These are phyloP conservation scores for Pleomassaria siparia DNA, from an alignment of 2,329 filamentous ascomycete genomes.

Conservation along the genomic window DNA sequence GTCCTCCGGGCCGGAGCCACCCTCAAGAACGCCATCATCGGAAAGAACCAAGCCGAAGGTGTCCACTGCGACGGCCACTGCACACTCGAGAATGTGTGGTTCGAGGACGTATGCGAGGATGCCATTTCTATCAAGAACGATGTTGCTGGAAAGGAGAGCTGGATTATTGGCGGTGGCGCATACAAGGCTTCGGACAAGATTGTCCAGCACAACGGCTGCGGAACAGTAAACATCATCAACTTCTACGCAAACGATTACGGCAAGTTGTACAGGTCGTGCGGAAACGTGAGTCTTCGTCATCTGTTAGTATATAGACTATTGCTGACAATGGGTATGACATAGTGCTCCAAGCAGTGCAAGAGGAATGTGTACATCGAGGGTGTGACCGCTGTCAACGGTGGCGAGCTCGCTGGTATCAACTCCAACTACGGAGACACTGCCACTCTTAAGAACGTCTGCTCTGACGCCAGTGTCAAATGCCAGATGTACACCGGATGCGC, in stretches of 20 bases:
- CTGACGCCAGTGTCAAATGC: conserved; percentile 23
- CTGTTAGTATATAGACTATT: conserved; percentile 44
- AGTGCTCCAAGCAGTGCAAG: conserved; percentile 49
- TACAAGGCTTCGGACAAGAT: conserved; percentile 47
- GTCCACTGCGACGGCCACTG: conserved; percentile 54
- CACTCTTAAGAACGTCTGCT: conserved; percentile 33
- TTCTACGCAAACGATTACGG: conserved; percentile 41
- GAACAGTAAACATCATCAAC: conserved; percentile 42
- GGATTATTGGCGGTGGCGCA: conserved; percentile 43
- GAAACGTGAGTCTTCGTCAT: conserved; percentile 50
- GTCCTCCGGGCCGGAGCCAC: conserved; percentile 54
- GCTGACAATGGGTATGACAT: neutral
- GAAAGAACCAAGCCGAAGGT: conserved; percentile 53
- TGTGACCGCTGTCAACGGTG: conserved; percentile 46
- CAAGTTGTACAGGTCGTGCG: conserved; percentile 52
- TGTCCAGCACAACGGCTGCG: conserved; percentile 45
- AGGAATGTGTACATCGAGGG: conserved; percentile 50
- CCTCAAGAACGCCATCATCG: conserved; percentile 59
- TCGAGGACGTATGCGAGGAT: conserved; percentile 41
- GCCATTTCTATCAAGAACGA: conserved; percentile 36
- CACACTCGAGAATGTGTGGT: conserved; percentile 50
- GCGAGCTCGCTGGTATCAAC: conserved; percentile 54
- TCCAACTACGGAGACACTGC: conserved; percentile 54
- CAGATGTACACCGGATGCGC: conserved; percentile 33
- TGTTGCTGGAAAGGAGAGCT: conserved; percentile 28